Conservation (phyloP, 192 early-diverging fungal genomes). For the Backusella luteola region DNA sequence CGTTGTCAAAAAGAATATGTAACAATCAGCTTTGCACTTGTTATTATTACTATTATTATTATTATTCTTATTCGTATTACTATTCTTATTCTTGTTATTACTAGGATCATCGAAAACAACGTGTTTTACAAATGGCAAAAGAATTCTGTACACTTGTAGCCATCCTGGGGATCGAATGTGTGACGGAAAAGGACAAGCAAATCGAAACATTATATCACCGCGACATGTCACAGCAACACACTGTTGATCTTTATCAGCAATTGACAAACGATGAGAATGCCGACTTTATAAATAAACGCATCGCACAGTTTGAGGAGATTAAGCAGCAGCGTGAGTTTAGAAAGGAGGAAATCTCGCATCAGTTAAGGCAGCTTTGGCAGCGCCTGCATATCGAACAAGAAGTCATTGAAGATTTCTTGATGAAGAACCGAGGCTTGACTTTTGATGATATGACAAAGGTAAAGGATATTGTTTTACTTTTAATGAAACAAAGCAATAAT, state of each 20-base stretch:
- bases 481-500: neutral
- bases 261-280: neutral
- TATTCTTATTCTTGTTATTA: neutral
- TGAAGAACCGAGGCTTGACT: slow-evolving; percentile 8
- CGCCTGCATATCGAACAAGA: slow-evolving; percentile 14
- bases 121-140: slow-evolving; percentile 1
- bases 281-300: neutral
- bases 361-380: slow-evolving; percentile 19
- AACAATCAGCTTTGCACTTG: neutral
- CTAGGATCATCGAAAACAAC: neutral
- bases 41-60: no score
- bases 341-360: slow-evolving; percentile 19
- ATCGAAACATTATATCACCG: neutral
- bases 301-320: slow-evolving; percentile 18
- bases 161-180: neutral
- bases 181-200: neutral
- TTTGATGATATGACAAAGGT: slow-evolving; percentile 14
- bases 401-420: neutral
- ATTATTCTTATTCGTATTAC: neutral
- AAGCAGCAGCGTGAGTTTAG: slow-evolving; percentile 27
- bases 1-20: slow-evolving; percentile 33
- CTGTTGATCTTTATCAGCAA: neutral
- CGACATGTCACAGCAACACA: neutral
- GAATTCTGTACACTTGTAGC: neutral
- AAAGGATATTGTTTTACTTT: neutral